Evolutionary conservation across 2,329 filamentous ascomycete genomes (phyloP).

Genomic region (Coniochaeta sp.): DNA sequence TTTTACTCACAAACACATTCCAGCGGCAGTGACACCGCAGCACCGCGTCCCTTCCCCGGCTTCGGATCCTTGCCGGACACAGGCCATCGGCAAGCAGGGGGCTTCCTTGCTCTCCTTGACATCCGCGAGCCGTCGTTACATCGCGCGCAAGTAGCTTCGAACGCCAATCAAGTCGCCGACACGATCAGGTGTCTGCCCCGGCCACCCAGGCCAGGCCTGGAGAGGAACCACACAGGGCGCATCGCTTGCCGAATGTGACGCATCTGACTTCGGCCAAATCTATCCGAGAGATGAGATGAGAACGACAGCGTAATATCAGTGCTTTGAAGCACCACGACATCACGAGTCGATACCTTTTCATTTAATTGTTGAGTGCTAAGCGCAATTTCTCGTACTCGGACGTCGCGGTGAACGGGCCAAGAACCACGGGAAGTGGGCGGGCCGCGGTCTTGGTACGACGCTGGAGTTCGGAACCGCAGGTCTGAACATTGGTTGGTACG

Average conservation of each 20-base stretch:
- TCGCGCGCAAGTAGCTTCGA: constrained; percentile 5
- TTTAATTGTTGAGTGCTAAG: background rate
- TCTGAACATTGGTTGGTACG: background rate
- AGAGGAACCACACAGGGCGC: background rate
- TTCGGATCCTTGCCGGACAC: background rate
- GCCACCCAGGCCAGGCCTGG: background rate
- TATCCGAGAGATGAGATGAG: background rate
- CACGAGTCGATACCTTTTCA: background rate
- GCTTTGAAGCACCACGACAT: background rate
- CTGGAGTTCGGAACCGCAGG: background rate
- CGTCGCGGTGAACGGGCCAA: background rate
- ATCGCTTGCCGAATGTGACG: background rate
- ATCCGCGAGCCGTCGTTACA: constrained; percentile 12
- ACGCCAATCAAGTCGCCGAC: constrained; percentile 8
- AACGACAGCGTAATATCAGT: background rate
- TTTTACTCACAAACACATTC: background rate
- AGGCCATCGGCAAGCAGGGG: background rate
- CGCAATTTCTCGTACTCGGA: background rate
- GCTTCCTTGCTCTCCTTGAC: background rate
- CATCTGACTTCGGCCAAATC: background rate
- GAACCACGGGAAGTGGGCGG: background rate
- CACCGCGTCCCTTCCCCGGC: background rate
- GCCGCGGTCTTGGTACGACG: background rate
- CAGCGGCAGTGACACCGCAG: background rate
- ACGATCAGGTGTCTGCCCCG: background rate